Base-by-base conservation (phyloP, 2,329 filamentous ascomycete species). In the Fusarium albidum region DNA sequence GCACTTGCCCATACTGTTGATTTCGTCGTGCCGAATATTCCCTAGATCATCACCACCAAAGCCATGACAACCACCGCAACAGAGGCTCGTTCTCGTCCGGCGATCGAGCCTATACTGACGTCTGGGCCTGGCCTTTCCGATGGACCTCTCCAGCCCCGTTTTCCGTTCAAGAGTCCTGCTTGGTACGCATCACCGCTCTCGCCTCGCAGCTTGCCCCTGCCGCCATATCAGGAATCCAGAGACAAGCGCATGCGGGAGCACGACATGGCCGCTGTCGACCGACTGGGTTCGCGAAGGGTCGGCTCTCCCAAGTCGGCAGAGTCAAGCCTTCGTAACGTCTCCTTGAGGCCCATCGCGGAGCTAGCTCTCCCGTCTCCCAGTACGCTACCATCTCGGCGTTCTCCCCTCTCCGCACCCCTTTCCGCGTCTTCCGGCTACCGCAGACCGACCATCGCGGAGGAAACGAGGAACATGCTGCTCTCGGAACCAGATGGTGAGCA, bases 31-130 rank as follows among this genome's bases (percentile, higher is more conserved):
- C 37, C n/a, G 25, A 42, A 14, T 27, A 34, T 29, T 25, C 43
- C 40, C 29, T 28, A 26, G 18, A 35, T 37, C 18, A 11, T 35
- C 34, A 9, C 45, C 38, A 35, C 26, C 31, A 11, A 21, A 33
- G 52, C 12, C 49, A 68, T 65, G 64, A 57, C 55, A 10, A 52
- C 40, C 15, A 48, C 49, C 25, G 42, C 62, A 15, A 44, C 49
- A 49, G 59, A 65, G 45, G 41, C 39, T 7, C 49, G 57, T n/a
- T 17, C 46, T 39, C 61, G 61, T 34, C 66, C 63, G 4, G 28
- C 50, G 11, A 65, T 68, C 44, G 51, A 59, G 5, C 63, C 66
- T 4, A 68, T 68, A 17, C 55, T 44, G 21, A 69, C 65, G 21
- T 54, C 55, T 2, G 53, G 52, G 4, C 51, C 58, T 11, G 55